phyloP scores from a whole-genome alignment of 305 asterid genomes.

The Fraxinus albicans region DNA sequence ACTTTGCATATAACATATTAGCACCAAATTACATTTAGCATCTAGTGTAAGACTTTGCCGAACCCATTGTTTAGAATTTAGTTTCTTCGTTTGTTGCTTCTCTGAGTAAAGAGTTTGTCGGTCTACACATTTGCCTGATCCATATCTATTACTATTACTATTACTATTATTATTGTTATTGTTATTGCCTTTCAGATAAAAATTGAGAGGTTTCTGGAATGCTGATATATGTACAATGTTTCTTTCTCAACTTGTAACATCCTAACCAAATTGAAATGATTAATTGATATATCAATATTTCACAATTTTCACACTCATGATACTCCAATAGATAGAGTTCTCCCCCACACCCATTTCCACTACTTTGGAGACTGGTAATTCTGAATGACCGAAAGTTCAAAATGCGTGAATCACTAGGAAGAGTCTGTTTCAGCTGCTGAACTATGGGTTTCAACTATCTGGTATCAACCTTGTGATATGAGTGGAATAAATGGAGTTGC shows the following conservation, averaged over 20 bases:
- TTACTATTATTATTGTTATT: not conserved
- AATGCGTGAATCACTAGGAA: not conserved
- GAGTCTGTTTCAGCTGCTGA: slow-evolving; percentile 1
- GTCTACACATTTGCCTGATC: not conserved
- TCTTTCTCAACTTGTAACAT: not conserved
- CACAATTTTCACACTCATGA: not conserved
- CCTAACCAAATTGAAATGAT: not conserved
- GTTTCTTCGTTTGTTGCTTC: not conserved
- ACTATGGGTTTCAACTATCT: not conserved
- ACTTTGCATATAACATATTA: not conserved
- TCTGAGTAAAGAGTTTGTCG: not conserved
- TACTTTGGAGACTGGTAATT: not conserved
- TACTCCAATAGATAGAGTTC: not conserved
- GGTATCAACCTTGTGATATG: not conserved
- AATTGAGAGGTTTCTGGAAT: not conserved
- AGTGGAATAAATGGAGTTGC: slow-evolving; percentile 8
- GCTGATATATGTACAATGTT: not conserved
- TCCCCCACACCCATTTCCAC: not conserved
- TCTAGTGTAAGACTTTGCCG: not conserved
- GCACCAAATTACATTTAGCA: not conserved
- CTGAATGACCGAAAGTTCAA: not conserved
- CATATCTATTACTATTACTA: not conserved
- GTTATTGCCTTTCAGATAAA: not conserved
- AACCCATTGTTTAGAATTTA: not conserved
- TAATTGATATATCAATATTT: not conserved